Evolutionary conservation across 352 stramenopile species (phyloP).

Genomic region (Globisporangium uncinulatum): DNA sequence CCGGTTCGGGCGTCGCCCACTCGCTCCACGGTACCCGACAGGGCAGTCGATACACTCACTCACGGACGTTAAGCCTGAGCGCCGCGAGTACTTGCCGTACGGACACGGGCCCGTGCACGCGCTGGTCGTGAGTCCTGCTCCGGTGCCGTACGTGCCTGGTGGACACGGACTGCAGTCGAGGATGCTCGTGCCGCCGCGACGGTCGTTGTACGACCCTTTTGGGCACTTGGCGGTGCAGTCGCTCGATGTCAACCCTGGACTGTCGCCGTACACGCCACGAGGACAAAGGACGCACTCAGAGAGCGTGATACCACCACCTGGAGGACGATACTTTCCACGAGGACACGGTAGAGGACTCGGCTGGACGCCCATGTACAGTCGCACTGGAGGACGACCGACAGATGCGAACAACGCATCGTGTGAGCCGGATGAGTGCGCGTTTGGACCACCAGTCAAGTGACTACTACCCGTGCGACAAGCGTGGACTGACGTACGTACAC

Average conservation of each 20-base stretch:
- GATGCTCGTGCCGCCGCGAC: constrained; percentile 44
- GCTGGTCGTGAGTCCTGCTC: constrained; percentile 40
- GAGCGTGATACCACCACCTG: constrained; percentile 32
- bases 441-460: not conserved
- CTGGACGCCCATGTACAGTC: constrained; percentile 44
- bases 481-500: not conserved
- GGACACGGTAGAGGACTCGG: constrained; percentile 38
- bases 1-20: constrained; percentile 54
- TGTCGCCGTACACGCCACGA: constrained; percentile 68
- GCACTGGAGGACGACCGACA: not conserved
- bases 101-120: constrained; percentile 62
- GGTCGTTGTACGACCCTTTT: constrained; percentile 69
- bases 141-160: constrained; percentile 51
- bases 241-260: constrained; percentile 47
- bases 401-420: not conserved
- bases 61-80: constrained; percentile 35
- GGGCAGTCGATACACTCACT: constrained; percentile 63
- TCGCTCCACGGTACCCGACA: constrained; percentile 47
- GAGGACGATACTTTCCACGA: constrained; percentile 57
- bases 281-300: constrained; percentile 68
- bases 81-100: constrained; percentile 65
- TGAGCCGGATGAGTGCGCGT: not conserved
- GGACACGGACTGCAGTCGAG: constrained; percentile 65
- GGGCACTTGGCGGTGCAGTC: constrained; percentile 66
- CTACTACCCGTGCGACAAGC: too few species aligned